Evolutionary conservation across 495 filamentous ascomycete species (phyloP).

Genomic region (Emericellopsis terricola): DNA sequence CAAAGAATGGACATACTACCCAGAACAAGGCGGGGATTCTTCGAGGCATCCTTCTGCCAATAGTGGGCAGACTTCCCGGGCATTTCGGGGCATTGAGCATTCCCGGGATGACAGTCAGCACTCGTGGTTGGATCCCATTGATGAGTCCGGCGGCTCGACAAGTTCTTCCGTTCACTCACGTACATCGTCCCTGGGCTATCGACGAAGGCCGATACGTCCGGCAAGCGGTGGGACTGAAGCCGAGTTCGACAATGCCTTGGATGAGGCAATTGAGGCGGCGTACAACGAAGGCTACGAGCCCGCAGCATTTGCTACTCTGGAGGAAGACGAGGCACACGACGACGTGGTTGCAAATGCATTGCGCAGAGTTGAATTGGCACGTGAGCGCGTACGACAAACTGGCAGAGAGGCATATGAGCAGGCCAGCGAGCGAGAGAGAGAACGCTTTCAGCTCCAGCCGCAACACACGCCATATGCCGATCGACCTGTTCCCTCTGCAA

Average conservation of each 20-base stretch:
- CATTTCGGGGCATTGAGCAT: background rate
- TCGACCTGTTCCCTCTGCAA: conserved; percentile 6
- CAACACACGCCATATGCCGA: conserved; percentile 19
- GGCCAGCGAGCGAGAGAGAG: conserved; percentile 34
- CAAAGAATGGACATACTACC: too few species aligned
- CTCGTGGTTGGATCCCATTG: conserved; percentile 93
- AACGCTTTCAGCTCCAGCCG: conserved; percentile 17
- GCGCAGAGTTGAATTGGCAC: conserved; percentile 58
- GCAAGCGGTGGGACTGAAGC: conserved; percentile 67
- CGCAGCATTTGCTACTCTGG: conserved; percentile 30
- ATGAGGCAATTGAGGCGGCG: conserved; percentile 90
- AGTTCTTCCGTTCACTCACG: conserved; percentile 68
- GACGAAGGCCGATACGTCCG: conserved; percentile 44
- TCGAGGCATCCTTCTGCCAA: too few species aligned
- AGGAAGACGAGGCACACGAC: conserved; percentile 26
- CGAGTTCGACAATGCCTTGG: conserved; percentile 86
- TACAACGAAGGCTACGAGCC: conserved; percentile 88
- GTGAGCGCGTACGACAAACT: conserved; percentile 59
- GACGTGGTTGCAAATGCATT: conserved; percentile 39
- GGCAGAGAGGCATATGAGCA: conserved; percentile 55
- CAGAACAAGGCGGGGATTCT: too few species aligned
- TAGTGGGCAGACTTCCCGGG: too few species aligned
- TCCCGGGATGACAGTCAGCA: conserved; percentile 2
- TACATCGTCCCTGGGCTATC: conserved; percentile 48
- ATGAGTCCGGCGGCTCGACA: conserved; percentile 76